Base-by-base conservation (phyloP, 768 basidiomycete genomes). In the Rhizopogon roseolus region DNA sequence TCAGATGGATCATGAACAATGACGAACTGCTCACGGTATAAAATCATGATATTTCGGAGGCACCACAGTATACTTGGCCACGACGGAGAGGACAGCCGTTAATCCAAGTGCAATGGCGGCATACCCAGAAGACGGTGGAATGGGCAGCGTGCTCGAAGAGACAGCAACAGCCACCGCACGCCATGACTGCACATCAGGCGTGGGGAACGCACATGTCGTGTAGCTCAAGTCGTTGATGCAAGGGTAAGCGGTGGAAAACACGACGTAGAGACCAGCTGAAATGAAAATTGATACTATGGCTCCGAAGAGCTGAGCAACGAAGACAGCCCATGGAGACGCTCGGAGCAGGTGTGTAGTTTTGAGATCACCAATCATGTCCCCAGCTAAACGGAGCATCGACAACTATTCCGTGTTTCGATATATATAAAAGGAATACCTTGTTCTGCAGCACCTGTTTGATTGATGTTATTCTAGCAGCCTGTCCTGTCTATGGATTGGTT, bases 331-430 rank as follows among this genome's bases (percentile, higher is more conserved):
- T 36, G 82, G 82, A 59, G 82, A 82, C 11, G 81, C 81, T 40
- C 82, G 71, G 54, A 84, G 75, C 53, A 85, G 79, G 61, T 82
- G 82, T 52, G 81, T 81, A 9, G 82, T 84, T 69, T 84, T 84
- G 57, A 84, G 63, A 64, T 84, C 82, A 52, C 81, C 81, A 28
- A 76, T 78, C 82, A 84, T 82, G 63, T 85, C 82, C 16, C 74
- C 60, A n/a, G 80, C 72, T 54, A 14, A 38, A 34, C 28, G 5
- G 27, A 27, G n/a, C 19, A 16, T 48, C 42, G 8, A 49, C 14
- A 34, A 17, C 49, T n/a, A 14, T 49, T 9, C 27, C 14, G 10
- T 2, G 6, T 22, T 39, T 50, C 9, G 10, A 28, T 28, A 16
- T 22, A 22, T 22, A 54, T 10, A 40, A 54, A 38, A 40, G 5